A percentile compares a stretch with the other conserved stretches of the same genome.
Evolutionary conservation across 225 moss, liverwort and hornwort genomes (phyloP).

Genomic region (Thuidium tamariscinum): DNA sequence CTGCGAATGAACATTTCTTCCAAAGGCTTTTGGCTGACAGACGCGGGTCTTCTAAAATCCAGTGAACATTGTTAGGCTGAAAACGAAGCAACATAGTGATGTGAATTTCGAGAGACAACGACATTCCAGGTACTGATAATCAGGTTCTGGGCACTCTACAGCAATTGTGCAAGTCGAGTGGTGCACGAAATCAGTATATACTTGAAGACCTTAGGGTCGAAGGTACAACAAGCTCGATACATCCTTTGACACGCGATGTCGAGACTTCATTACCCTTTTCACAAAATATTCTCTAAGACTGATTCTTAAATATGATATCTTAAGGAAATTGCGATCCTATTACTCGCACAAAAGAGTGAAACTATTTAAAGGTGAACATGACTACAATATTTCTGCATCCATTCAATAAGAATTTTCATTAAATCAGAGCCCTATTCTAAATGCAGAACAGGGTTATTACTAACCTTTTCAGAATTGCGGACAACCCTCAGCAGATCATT

Average conservation of each 20-base stretch:
- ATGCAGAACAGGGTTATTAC: background rate
- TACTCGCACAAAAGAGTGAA: background rate
- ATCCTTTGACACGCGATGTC: background rate
- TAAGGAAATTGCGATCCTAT: background rate
- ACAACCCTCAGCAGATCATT: conserved; percentile 50
- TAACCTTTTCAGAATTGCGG: conserved; percentile 55
- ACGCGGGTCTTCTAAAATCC: conserved; percentile 11
- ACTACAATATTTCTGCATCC: background rate
- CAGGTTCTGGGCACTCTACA: background rate
- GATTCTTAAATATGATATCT: background rate
- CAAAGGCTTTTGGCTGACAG: conserved; percentile 36
- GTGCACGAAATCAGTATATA: background rate
- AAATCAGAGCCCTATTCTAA: background rate
- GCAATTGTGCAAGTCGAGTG: background rate
- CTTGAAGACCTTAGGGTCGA: background rate
- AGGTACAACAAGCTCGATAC: background rate
- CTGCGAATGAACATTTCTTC: conserved; percentile 6
- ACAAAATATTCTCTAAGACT: background rate
- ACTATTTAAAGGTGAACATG: background rate
- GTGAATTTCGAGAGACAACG: background rate
- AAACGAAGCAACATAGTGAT: background rate
- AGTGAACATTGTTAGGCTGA: background rate
- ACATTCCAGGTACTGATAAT: background rate
- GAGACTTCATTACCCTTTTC: background rate
- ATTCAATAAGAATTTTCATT: background rate